Evolutionary conservation across 2,329 filamentous ascomycete species (phyloP), one percentile per base, ranked within the genome.

Genomic region (Hortaea werneckii): DNA sequence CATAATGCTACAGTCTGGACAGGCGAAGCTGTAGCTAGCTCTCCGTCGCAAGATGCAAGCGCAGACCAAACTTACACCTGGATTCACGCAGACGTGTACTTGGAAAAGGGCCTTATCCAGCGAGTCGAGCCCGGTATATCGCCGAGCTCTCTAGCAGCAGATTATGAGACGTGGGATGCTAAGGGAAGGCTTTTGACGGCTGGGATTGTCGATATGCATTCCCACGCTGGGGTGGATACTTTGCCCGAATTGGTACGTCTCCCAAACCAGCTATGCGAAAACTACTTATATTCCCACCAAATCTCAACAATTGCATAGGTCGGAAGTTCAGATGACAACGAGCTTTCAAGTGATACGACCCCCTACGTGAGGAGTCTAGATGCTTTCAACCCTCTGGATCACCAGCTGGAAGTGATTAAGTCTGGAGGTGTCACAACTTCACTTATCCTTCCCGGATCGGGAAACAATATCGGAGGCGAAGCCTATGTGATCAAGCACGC

Each of bases 121-220:
- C 65, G 65, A 12, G 75, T 83, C 7, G 67, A 66, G 29, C 44
- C 62, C 3, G 61, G 65, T 29, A 77, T 80, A 40, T 59, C 65
- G 0, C 46, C 60, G 6, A 55, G 59, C 3, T 60, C 63, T 0
- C 56, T 82, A 27, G 66, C 76, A 1, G 56, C 70, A 2, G 68
- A 76, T 41, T 71, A 68, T 0, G 51, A 74, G 4, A 56, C 80
- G 6, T 81, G 72, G 58, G 69, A 84, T 44, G 80, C 78, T 4
- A 60, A 71, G 27, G 80, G 82, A 1, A 73, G 78, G 3, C 77
- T 73, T 46, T 65, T 85, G 13, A 85, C 82, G 0, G 71, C 73
- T 6, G 82, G 82, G 11, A 79, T 85, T 54, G 77, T 85, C 41
- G 82, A 85, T 57, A 84, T 85, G 78, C 82, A 86, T 62, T 79